Evolutionary conservation across 2,329 filamentous ascomycete species (phyloP), one percentile per base, ranked within the genome.

Genomic region (Ascochyta rabiei): DNA sequence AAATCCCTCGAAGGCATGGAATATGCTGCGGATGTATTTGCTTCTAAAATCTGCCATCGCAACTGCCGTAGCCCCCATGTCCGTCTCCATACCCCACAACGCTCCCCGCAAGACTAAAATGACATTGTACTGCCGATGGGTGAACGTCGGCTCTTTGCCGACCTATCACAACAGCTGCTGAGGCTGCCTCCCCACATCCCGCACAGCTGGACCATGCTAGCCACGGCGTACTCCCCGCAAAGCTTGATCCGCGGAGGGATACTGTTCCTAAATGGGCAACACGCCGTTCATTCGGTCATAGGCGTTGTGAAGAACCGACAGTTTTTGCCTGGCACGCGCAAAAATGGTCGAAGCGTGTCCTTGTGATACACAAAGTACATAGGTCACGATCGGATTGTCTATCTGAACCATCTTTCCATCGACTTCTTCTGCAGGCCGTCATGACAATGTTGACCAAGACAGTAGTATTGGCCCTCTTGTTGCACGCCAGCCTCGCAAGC

Each of bases 351-450:
- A 26, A 23, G n/a, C 3, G 18, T 42, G 23, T 31, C 33, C 16
- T 18, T 33, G 16, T 2, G 21, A 15, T 34, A 16, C 21, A 50
- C 6, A 28, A 40, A 47, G 31, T 49, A 49, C 31, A 46, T 42
- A 55, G 46, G 37, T 40, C 24, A 21, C 28, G 33, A 15, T 39
- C 31, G 7, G 35, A 6, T 24, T 18, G 41, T 16, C 26, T 10
- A 33, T 13, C 37, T 28, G 41, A 3, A 19, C 4, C 4, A 9
- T 8, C 41, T 7, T 23, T 41, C 15, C 18, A 30, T 30, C 38
- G 16, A 6, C 23, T 41, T 89, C 86, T n/a, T 30, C 12, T 21
- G 19, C 23, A 26, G 21, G 16, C 6, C 6, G 15, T 28, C 21
- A n/a, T 34, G 48, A 61, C 38, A 38, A 67, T 66, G 64, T 44